Evolutionary conservation across 345 rosid species (phyloP), one percentile per base, ranked within the genome.

Genomic region (Carallia pectinifolia): DNA sequence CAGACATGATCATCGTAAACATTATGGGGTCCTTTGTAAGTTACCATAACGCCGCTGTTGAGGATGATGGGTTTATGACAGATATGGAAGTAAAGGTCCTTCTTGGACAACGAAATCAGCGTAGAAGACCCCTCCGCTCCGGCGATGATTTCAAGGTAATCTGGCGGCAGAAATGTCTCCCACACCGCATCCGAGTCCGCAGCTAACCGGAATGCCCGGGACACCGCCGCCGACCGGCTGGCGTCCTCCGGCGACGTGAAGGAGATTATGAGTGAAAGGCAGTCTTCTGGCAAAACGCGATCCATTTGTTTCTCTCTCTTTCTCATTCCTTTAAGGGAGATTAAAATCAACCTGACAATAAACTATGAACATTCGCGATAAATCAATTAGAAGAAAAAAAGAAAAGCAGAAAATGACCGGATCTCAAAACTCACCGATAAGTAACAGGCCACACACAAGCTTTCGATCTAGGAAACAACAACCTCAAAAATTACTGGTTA

Each of bases 151-250:
- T 53, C 60, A 44, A 0, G 9, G 15, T 53, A 9, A 36, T 66
- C 9, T 4, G 48, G 6, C 44, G 50, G 61, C 48, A 69, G 65
- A 34, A 60, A 60, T 33, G 30, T 4, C 6, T 23, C 38, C 73
- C 73, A 69, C 17, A 60, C 73, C 1, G 55, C 65, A 61, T 69
- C 72, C 7, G 72, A 60, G 27, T 69, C 72, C 48, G 72, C 71
- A 23, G 19, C 62, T 29, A 53, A 39, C 6, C 55, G 53, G 7
- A 68, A 55, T 33, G 36, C 18, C 16, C 29, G 71, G 3, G 53
- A 38, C 36, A 55, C 71, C 53, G 38, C 16, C 13, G 73, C 44
- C 8, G 34, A 69, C 61, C 73, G 33, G 66, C 73, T 30, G 8
- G 71, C 62, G 47, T 68, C 71, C 18, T 0, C 33, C 0, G 73